Base-by-base conservation (phyloP, 139 green algal genomes). In the Chlorella sp. region DNA sequence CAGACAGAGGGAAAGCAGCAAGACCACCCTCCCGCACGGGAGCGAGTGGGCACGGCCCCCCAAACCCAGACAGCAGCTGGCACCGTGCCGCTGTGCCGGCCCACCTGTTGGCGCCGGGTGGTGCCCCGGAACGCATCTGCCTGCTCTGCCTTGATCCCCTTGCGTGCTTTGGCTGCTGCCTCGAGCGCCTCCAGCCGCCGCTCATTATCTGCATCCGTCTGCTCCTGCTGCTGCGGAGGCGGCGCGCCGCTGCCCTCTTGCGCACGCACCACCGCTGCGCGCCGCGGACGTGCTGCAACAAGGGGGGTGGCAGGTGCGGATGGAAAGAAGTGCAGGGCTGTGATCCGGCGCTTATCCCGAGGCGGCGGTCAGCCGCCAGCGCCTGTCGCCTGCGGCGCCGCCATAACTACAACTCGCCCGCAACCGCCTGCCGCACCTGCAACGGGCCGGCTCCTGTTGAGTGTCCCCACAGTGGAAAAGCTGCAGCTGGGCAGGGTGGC, bases 121-220 rank as follows among this genome's bases (percentile, higher is more conserved):
- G 48, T 32, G 37, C 68, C n/a, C 32, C 86, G 86, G 61, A 81
- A 80, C 5, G 82, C 39, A 12, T 89, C 83, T 21, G 69, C 37
- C 86, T 92, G 86, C 76, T 78, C 83, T 15, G 79, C 81, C 73
- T 92, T 92, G n/a, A 78, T 9, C n/a, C 91, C 89, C 66, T 91
- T 86, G 22, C 78, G 81, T 2, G 79, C 64, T 24, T 66, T 80
- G 19, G 86, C 64, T 60, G 77, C 77, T 26, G 90, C 75, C 89
- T 94, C 92, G 34, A 93, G 80, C 3, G 92, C 92, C 79, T 93
- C 92, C 30, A 94, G 76, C 30, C 87, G 81, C 21, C 68, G 32
- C 88, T 94, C 92, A 32, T 91, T 79, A 26, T 93, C 91, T 18
- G 34, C 53, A 22, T 37, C 48, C 48, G 48, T 24, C 32, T 30